phyloP scores from a whole-genome alignment of 2,329 filamentous ascomycete genomes.

The Plectosphaerella cucumerina region DNA sequence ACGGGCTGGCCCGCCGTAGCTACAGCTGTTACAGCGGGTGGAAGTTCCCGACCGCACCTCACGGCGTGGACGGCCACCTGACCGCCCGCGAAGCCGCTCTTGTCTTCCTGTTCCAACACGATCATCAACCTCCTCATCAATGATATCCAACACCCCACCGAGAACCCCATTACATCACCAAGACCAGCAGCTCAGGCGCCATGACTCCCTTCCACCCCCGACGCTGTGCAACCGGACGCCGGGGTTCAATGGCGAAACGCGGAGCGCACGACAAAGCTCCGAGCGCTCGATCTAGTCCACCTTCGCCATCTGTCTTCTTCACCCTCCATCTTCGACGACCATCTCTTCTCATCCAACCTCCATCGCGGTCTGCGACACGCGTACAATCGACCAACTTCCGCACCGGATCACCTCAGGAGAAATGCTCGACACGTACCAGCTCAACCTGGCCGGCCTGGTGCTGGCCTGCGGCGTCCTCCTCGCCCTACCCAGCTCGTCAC shows the following conservation, averaged over 20 bases:
- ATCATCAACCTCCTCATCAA: neutral
- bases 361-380: neutral
- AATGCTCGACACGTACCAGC: constrained; percentile 26
- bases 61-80: no score
- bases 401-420: neutral
- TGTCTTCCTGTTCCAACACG: neutral
- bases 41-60: no score
- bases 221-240: neutral
- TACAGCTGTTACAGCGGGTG: no score
- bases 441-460: constrained; percentile 26
- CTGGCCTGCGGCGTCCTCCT: constrained; percentile 22
- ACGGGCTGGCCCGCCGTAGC: no score
- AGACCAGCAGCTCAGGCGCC: neutral
- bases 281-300: neutral
- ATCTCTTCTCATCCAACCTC: neutral
- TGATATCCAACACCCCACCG: no score
- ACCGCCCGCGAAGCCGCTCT: no score
- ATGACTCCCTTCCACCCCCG: neutral
- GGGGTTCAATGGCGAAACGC: neutral
- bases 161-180: neutral
- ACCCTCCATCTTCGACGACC: neutral
- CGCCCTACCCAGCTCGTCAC: constrained; percentile 11
- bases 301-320: neutral
- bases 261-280: neutral
- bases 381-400: neutral